These are phyloP conservation scores for Neoarthrinium moseri DNA, from an alignment of 2,329 filamentous ascomycete genomes.

Conservation along the genomic window DNA sequence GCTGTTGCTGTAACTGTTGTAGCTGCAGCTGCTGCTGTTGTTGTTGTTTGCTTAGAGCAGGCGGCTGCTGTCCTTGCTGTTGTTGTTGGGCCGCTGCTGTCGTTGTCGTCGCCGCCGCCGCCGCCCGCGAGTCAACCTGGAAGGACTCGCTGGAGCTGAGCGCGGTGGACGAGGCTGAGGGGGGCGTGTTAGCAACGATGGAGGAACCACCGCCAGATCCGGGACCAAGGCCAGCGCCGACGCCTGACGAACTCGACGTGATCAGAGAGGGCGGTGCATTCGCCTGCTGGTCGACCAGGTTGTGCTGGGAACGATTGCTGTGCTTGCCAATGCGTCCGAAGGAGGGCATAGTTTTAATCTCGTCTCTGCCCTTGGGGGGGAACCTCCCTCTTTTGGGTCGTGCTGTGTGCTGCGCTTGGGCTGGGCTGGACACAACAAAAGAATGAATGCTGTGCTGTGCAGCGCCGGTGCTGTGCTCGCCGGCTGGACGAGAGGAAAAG, in stretches of 20 bases:
- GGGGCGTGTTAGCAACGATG: conserved; percentile 29
- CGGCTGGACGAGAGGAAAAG: conserved; percentile 6
- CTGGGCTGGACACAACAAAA: neutral
- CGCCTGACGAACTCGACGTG: conserved; percentile 11
- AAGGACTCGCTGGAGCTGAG: conserved; percentile 49
- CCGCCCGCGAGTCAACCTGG: conserved; percentile 4
- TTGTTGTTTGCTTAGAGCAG: conserved; percentile 16
- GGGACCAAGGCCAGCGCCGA: conserved; percentile 10
- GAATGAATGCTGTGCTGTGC: neutral
- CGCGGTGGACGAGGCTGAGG: conserved; percentile 46
- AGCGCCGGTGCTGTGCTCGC: neutral
- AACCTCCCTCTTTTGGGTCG: neutral
- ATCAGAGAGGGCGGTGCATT: conserved; percentile 27
- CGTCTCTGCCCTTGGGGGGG: neutral
- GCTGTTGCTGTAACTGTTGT: conserved; percentile 15
- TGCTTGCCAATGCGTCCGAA: conserved; percentile 14
- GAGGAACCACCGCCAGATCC: conserved; percentile 15
- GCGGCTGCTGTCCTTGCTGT: too few species aligned
- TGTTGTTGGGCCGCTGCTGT: conserved; percentile 6
- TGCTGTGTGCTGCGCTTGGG: neutral
- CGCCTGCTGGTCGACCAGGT: conserved; percentile 45
- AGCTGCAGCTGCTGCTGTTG: conserved; percentile 25
- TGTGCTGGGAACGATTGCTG: conserved; percentile 57
- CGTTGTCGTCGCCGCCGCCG: conserved; percentile 5
- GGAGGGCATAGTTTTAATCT: conserved; percentile 13